A percentile compares a stretch with the other conserved stretches of the same genome.
Evolutionary conservation across 2,329 filamentous ascomycete genomes (phyloP).

Genomic region (Rasamsonia emersonii): DNA sequence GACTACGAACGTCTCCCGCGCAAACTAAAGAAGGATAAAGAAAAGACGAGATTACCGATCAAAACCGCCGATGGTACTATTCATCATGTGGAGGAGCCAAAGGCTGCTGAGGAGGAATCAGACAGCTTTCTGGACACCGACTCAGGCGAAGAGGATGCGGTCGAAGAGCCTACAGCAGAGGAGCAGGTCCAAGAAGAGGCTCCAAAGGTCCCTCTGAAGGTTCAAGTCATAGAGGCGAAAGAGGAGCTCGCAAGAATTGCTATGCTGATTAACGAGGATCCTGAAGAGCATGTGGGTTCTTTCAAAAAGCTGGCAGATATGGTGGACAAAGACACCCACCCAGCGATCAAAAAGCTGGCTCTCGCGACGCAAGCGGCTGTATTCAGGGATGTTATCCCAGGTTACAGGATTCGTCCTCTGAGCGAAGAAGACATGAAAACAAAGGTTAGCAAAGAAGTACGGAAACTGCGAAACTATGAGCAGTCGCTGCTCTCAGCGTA

Average conservation of each 20-base stretch:
- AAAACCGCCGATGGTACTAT: constrained; percentile 73
- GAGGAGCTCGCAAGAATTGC: constrained; percentile 86
- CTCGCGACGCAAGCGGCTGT: constrained; percentile 80
- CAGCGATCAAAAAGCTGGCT: constrained; percentile 74
- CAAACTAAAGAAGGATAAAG: constrained; percentile 65
- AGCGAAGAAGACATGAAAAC: constrained; percentile 64
- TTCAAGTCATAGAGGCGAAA: constrained; percentile 80
- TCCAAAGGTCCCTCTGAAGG: constrained; percentile 60
- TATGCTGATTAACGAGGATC: constrained; percentile 74
- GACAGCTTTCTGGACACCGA: constrained; percentile 56
- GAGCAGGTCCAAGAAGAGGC: constrained; percentile 43
- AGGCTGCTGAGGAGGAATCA: constrained; percentile 44
- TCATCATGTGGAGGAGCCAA: constrained; percentile 48
- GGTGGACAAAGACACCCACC: constrained; percentile 51
- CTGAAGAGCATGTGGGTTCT: constrained; percentile 75
- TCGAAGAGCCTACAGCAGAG: constrained; percentile 29
- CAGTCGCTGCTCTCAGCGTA: constrained; percentile 80
- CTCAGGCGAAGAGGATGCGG: constrained; percentile 43
- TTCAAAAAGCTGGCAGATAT: constrained; percentile 72
- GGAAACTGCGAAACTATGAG: constrained; percentile 73
- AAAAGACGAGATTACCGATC: constrained; percentile 71
- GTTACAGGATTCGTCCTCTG: constrained; percentile 83
- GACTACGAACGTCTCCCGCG: constrained; percentile 75
- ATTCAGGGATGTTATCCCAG: constrained; percentile 93
- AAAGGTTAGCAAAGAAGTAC: constrained; percentile 87